Evolutionary conservation across 306 rosid genomes (phyloP).

Genomic region (Rosa rugosa): DNA sequence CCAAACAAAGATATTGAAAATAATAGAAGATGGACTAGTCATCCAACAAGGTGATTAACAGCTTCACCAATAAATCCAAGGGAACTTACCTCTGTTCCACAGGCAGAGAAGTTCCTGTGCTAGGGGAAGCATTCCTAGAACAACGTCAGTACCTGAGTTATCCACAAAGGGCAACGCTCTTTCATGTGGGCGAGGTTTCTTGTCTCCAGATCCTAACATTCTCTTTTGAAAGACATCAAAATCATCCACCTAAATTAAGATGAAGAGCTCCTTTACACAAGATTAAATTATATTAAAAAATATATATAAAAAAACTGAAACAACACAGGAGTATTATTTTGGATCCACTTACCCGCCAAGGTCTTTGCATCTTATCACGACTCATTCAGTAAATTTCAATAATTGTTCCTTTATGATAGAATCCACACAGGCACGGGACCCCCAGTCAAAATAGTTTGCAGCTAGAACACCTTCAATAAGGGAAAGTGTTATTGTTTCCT

Average conservation of each 20-base stretch:
- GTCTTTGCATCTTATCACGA: constrained; percentile 96
- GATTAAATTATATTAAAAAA: not conserved
- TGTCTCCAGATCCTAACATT: constrained; percentile 66
- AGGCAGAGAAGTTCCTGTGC: constrained; percentile 91
- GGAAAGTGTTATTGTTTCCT: constrained; percentile 84
- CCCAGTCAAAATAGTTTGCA: constrained; percentile 98
- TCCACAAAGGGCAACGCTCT: constrained; percentile 95
- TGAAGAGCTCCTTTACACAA: not conserved
- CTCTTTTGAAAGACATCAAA: constrained; percentile 78
- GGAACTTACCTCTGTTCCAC: constrained; percentile 86
- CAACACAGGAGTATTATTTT: constrained; percentile 2
- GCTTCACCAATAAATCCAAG: constrained; percentile 7
- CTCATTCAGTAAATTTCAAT: constrained; percentile 98
- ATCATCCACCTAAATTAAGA: constrained; percentile 75
- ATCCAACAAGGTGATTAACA: constrained; percentile 6
- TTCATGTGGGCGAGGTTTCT: constrained; percentile 59
- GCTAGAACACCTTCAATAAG: constrained; percentile 98
- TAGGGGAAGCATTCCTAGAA: constrained; percentile 98
- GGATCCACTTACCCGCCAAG: constrained; percentile 72
- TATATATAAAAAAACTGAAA: not conserved
- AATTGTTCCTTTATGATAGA: constrained; percentile 95
- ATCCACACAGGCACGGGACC: constrained; percentile 97
- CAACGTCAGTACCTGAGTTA: constrained; percentile 93
- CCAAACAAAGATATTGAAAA: not conserved
- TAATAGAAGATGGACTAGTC: not conserved